A percentile compares a stretch with the other conserved stretches of the same genome.
Evolutionary conservation across 1,284 basidiomycete species (phyloP).

Genomic region (Sutorius eximius): DNA sequence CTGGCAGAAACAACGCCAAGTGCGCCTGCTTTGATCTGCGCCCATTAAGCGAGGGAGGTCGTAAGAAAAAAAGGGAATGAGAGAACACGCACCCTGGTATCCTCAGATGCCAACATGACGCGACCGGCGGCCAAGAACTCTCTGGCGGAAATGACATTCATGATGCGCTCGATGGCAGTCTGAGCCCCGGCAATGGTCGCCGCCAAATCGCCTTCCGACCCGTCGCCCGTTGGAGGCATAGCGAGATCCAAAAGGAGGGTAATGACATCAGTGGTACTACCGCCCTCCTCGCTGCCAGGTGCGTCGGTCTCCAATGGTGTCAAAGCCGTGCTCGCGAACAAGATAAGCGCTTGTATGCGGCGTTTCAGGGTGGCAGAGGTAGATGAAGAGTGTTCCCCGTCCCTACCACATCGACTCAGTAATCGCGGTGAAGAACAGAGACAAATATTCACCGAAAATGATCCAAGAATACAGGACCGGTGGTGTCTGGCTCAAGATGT

Average conservation of each 20-base stretch:
- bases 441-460: slow-evolving; percentile 47
- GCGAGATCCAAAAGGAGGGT: slow-evolving; percentile 30
- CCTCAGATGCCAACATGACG: slow-evolving; percentile 53
- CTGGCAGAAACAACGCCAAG: slow-evolving; percentile 67
- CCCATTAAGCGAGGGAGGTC: background rate
- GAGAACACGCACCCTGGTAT: slow-evolving; percentile 42
- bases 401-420: slow-evolving; percentile 37
- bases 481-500: slow-evolving; percentile 41
- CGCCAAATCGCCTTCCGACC: slow-evolving; percentile 28
- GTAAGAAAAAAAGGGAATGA: background rate
- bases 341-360: slow-evolving; percentile 65
- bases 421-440: background rate
- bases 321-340: slow-evolving; percentile 49
- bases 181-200: slow-evolving; percentile 52
- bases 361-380: slow-evolving; percentile 47
- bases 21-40: slow-evolving; percentile 61
- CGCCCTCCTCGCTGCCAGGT: slow-evolving; percentile 39
- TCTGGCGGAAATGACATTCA: slow-evolving; percentile 64
- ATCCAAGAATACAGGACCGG: slow-evolving; percentile 56
- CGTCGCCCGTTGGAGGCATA: slow-evolving; percentile 10
- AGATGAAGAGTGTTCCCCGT: slow-evolving; percentile 53
- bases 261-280: slow-evolving; percentile 33
- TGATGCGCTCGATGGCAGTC: slow-evolving; percentile 46
- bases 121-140: slow-evolving; percentile 59
- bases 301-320: slow-evolving; percentile 37